These are phyloP conservation scores for Calonectria crousiana DNA, from an alignment of 2,329 filamentous ascomycete genomes.

Conservation along the genomic window DNA sequence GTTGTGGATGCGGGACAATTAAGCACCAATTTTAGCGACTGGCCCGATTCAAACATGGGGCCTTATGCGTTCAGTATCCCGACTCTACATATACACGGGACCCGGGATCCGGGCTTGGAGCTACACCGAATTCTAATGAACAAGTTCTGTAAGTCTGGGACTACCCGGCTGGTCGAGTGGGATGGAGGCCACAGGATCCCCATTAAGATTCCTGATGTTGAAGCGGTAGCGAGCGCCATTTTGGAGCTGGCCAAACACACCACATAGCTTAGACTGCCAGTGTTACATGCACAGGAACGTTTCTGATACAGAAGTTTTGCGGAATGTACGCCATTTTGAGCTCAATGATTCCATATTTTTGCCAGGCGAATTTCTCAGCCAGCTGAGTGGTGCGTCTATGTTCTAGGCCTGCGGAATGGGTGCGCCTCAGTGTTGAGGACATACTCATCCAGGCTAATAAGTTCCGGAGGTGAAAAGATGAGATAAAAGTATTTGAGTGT, in stretches of 20 bases:
- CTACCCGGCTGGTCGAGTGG: constrained; percentile 75
- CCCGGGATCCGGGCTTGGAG: constrained; percentile 72
- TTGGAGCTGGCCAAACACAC: constrained; percentile 33
- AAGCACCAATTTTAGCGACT: constrained; percentile 42
- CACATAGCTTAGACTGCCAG: background rate
- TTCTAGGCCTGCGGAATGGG: constrained; percentile 49
- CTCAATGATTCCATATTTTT: background rate
- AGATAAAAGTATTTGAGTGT: constrained; percentile 83
- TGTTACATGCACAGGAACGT: background rate
- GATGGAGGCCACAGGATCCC: constrained; percentile 79
- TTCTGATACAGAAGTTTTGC: background rate
- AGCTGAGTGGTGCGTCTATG: constrained; percentile 4
- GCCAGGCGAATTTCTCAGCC: background rate
- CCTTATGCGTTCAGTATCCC: constrained; percentile 48
- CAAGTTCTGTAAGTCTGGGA: constrained; percentile 69
- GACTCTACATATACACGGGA: constrained; percentile 57
- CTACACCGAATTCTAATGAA: constrained; percentile 62
- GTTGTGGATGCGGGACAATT: constrained; percentile 39
- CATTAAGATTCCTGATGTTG: constrained; percentile 75
- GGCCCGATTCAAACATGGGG: constrained; percentile 62
- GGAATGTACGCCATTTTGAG: background rate
- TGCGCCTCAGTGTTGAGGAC: constrained; percentile 70
- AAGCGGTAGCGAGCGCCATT: constrained; percentile 48
- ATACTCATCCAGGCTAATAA: constrained; percentile 76
- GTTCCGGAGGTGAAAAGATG: constrained; percentile 74